phyloP scores from a whole-genome alignment of 1,284 basidiomycete genomes.

The Rhizoctonia solani region DNA sequence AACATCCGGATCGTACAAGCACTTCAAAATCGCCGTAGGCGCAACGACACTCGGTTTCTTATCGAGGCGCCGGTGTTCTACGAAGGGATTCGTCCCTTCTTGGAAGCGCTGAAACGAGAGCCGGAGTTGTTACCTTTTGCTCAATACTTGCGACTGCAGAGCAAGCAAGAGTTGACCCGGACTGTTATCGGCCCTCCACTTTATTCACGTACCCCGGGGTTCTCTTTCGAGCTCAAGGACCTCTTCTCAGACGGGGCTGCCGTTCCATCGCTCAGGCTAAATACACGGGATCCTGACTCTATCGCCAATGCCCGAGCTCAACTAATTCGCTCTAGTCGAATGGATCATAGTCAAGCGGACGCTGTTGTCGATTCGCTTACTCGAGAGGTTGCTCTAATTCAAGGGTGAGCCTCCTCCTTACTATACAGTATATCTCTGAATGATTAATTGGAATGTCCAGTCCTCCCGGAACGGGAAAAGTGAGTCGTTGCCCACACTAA shows the following conservation, averaged over 20 bases:
- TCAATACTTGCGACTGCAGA: conserved; percentile 54
- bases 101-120: conserved; percentile 56
- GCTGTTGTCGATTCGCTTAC: conserved; percentile 64
- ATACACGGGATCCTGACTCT: conserved; percentile 48
- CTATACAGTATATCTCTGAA: background rate
- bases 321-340: conserved; percentile 52
- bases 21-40: conserved; percentile 42
- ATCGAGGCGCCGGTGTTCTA: conserved; percentile 64
- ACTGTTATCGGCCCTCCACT: conserved; percentile 53
- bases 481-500: conserved; percentile 40
- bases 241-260: conserved; percentile 44
- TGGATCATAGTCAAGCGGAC: conserved; percentile 69
- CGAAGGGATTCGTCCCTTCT: conserved; percentile 63
- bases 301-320: conserved; percentile 49
- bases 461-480: conserved; percentile 78
- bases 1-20: conserved; percentile 53
- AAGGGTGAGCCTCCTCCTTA: conserved; percentile 57
- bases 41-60: conserved; percentile 44
- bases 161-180: conserved; percentile 43
- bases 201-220: conserved; percentile 55
- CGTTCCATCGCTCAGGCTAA: conserved; percentile 44
- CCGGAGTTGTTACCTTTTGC: conserved; percentile 60
- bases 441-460: conserved; percentile 44
- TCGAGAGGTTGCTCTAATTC: conserved; percentile 64
- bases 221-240: conserved; percentile 55